Evolutionary conservation across 805 yeast species (phyloP).

Genomic region (Pichia kluyveri): DNA sequence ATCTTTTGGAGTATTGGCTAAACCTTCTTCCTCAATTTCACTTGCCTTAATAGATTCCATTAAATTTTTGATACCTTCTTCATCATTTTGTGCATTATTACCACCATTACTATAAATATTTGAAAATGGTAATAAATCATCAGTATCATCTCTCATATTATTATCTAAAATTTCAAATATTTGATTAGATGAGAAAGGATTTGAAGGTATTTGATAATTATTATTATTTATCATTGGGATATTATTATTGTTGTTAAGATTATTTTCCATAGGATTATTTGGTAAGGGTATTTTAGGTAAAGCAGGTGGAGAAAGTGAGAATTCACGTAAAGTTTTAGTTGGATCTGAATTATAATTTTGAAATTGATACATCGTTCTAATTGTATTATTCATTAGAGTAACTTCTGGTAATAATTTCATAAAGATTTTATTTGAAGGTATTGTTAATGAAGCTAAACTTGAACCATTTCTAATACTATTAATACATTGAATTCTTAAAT

Average conservation of each 20-base stretch:
- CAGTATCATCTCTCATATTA: constrained; percentile 1
- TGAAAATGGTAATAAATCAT: constrained; percentile 5
- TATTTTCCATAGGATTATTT: background rate
- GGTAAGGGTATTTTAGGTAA: background rate
- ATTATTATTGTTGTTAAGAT: too few relatives aligned
- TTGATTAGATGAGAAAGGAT: background rate
- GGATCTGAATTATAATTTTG: background rate
- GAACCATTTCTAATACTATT: background rate
- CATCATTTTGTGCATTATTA: constrained; percentile 11
- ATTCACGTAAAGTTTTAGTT: constrained; percentile 1
- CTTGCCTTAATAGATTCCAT: constrained; percentile 40
- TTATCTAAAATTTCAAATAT: background rate
- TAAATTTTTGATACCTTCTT: constrained; percentile 15
- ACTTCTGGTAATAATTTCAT: constrained; percentile 1
- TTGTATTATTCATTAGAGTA: constrained; percentile 5
- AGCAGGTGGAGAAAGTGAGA: constrained; percentile 1
- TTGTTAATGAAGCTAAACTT: background rate
- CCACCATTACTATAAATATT: background rate
- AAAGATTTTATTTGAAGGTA: background rate
- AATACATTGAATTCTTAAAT: background rate
- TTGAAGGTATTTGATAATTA: background rate
- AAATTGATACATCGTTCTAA: constrained; percentile 6
- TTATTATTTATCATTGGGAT: too few relatives aligned
- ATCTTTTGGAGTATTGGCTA: constrained; percentile 60
- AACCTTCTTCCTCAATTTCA: constrained; percentile 37